Evolutionary conservation across 805 yeast genomes (phyloP).

Genomic region (Metschnikowia cubensis): DNA sequence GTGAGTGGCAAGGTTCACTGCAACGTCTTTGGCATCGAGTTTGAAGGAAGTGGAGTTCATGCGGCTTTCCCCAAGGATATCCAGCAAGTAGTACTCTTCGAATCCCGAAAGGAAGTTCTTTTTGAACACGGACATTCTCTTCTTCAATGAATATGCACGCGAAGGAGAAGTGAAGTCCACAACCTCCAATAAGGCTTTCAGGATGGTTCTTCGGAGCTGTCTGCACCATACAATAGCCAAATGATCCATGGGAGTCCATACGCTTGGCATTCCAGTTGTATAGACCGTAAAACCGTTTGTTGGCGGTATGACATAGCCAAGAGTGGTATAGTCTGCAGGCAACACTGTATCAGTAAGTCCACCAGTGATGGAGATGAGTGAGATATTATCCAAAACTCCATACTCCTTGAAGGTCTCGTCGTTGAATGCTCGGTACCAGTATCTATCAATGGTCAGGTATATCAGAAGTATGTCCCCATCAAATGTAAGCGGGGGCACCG

Average conservation of each 20-base stretch:
- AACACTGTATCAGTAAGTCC: conserved; percentile 73
- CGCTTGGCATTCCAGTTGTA: conserved; percentile 82
- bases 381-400: conserved; percentile 49
- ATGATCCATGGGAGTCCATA: conserved; percentile 94
- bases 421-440: conserved; percentile 67
- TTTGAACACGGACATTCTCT: conserved; percentile 59
- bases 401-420: conserved; percentile 15
- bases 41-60: conserved; percentile 2
- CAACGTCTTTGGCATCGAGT: conserved; percentile 12
- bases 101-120: conserved; percentile 50
- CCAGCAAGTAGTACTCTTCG: conserved; percentile 38
- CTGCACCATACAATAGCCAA: conserved; percentile 96
- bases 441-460: conserved; percentile 69
- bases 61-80: conserved; percentile 11
- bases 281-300: conserved; percentile 77
- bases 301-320: conserved; percentile 67
- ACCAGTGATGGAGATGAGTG: conserved; percentile 84
- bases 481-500: conserved; percentile 87
- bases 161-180: conserved; percentile 45
- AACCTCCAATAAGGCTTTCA: conserved; percentile 55
- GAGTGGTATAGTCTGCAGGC: conserved; percentile 86
- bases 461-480: conserved; percentile 81
- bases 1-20: conserved; percentile 7
- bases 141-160: conserved; percentile 49
- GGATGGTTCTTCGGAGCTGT: conserved; percentile 67